Conservation (phyloP, 257 asterid species). For the Haberlea rhodopensis region DNA sequence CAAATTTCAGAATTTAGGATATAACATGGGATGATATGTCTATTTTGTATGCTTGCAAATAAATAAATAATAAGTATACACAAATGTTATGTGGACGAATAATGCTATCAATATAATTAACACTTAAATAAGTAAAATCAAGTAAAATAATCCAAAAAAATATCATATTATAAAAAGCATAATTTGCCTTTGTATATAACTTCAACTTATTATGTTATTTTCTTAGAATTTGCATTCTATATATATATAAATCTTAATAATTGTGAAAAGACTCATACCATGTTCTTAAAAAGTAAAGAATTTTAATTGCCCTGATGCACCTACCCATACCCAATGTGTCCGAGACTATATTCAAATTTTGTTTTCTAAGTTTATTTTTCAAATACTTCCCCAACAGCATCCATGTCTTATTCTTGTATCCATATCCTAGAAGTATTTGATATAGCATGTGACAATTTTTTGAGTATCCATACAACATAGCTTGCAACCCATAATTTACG, state of each 20-base stretch:
- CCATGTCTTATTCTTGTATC: not conserved
- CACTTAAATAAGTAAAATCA: not conserved
- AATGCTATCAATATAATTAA: too few species aligned
- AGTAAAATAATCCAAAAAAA: not conserved
- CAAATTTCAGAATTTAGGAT: too few species aligned
- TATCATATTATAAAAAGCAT: too few species aligned
- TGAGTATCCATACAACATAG: not conserved
- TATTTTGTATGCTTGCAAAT: too few species aligned
- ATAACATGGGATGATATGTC: too few species aligned
- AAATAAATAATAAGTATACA: not conserved
- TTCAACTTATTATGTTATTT: not conserved
- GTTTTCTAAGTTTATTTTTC: too few species aligned
- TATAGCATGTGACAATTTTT: too few species aligned
- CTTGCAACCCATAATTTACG: not conserved
- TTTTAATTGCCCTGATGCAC: too few species aligned
- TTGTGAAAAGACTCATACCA: not conserved
- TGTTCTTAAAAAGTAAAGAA: not conserved
- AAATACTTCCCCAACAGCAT: not conserved
- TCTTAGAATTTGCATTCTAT: not conserved
- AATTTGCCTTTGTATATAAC: too few species aligned
- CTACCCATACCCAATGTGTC: not conserved
- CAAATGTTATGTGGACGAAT: not conserved
- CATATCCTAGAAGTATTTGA: not conserved
- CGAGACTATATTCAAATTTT: not conserved
- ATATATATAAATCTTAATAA: too few species aligned